A percentile compares a stretch with the other conserved stretches of the same genome.
Conservation (phyloP, 2,329 filamentous ascomycete genomes). For the Neophaeococcomyces aloes region DNA sequence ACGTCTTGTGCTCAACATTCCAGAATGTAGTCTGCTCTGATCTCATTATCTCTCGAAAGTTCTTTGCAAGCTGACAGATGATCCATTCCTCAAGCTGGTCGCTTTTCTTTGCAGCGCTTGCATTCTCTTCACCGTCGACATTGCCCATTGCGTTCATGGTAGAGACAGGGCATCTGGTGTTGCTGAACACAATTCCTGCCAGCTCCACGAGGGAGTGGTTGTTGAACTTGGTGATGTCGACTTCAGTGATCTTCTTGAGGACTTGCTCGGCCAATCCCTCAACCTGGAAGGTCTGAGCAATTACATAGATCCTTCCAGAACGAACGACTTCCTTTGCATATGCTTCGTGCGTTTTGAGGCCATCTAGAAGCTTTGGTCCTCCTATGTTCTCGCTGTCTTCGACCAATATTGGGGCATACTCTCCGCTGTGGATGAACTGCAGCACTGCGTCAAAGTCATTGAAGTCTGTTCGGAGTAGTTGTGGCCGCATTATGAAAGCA, state of each 20-base stretch:
- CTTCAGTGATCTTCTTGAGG: slow-evolving; percentile 13
- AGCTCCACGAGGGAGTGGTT: slow-evolving; percentile 2
- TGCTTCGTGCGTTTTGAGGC: slow-evolving; percentile 2
- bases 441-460: slow-evolving; percentile 14
- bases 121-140: too few species aligned
- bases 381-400: slow-evolving; percentile 1
- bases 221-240: not conserved
- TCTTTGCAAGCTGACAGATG: slow-evolving; percentile 3
- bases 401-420: slow-evolving; percentile 15
- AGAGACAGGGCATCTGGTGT: too few species aligned
- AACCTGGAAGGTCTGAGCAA: slow-evolving; percentile 13
- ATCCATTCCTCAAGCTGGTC: slow-evolving; percentile 8
- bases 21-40: not conserved
- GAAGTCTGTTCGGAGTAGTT: slow-evolving; percentile 10
- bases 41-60: slow-evolving; percentile 6
- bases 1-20: slow-evolving; percentile 1
- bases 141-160: too few species aligned
- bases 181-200: slow-evolving; percentile 1
- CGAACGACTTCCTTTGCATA: slow-evolving; percentile 11
- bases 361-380: slow-evolving; percentile 12
- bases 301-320: slow-evolving; percentile 11
- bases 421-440: slow-evolving; percentile 12
- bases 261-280: slow-evolving; percentile 9
- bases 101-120: not conserved
- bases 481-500: slow-evolving; percentile 18